phyloP scores from a whole-genome alignment of 768 basidiomycete species.

The Goffeauzyma gilvescens region DNA sequence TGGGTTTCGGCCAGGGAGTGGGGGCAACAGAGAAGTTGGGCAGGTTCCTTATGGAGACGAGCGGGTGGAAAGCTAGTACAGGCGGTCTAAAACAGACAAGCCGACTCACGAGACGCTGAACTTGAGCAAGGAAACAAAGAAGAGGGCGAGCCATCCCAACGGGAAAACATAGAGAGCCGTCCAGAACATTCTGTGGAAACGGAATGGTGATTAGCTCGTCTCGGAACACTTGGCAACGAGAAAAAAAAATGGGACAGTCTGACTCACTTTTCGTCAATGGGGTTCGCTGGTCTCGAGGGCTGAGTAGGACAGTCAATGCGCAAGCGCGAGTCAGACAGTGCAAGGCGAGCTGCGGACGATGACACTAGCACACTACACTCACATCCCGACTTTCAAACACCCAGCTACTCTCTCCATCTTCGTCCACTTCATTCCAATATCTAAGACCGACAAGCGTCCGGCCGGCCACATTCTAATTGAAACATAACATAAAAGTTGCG shows the following conservation, averaged over 20 bases:
- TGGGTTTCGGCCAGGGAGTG: no score
- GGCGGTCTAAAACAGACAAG: not conserved
- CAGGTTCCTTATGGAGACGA: no score
- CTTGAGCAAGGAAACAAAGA: constrained; percentile 76
- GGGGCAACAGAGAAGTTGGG: no score
- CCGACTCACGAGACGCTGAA: constrained; percentile 61
- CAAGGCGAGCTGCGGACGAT: no score
- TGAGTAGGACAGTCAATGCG: constrained; percentile 27
- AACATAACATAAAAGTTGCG: not conserved
- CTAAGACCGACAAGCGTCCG: constrained; percentile 80
- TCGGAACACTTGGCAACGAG: not conserved
- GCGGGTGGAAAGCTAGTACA: no score
- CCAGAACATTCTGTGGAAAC: constrained; percentile 66
- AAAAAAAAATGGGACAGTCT: not conserved
- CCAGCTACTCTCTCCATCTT: constrained; percentile 90
- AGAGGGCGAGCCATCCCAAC: constrained; percentile 61
- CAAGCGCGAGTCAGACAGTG: no score
- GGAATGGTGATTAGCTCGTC: not conserved
- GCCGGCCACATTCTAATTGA: constrained; percentile 70
- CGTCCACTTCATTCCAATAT: constrained; percentile 98
- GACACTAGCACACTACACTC: no score
- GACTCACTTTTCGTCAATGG: constrained; percentile 64
- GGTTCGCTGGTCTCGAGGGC: constrained; percentile 75
- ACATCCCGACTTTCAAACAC: constrained; percentile 96
- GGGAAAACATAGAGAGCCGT: constrained; percentile 81